Evolutionary conservation across 2,329 filamentous ascomycete genomes (phyloP), one percentile per base, ranked within the genome.

Genomic region (Albifimbria verrucaria): DNA sequence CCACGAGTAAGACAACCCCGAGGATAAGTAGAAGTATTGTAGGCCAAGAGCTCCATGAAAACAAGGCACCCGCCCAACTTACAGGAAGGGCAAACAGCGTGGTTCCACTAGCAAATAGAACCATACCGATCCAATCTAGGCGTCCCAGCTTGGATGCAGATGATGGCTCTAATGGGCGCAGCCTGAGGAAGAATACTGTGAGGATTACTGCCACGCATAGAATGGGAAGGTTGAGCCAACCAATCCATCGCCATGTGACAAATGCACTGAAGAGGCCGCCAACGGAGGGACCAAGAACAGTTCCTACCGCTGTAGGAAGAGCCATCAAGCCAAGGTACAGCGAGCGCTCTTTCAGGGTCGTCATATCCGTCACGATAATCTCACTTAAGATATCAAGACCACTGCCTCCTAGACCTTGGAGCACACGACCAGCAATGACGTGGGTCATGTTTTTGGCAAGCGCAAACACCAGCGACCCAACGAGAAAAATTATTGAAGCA

Each of bases 71-170:
- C 1, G 63, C 69, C 68, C 68, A 71, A 50, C 65, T 70, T 7
- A 70, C 28, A 1, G 68, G 67, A n/a, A 70, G 41, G 3, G 58
- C 53, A 39, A 68, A 64, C 2, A 60, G 26, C 7, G 62, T 63
- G 43, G 53, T 52, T 10, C 66, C 68, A 3, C 59, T 23, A 3
- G 56, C 50, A 42, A 67, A 62, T 2, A 68, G 43, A 4, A 50
- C 20, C 56, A 68, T 66, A 15, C 64, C 69, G 6, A 56, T 48
- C 67, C 65, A 68, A 53, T 71, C 69, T 3, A 72, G 77, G 2
- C 59, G 58, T 20, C 44, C 39, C n/a, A 69, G 26, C 6, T 58
- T 59, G 2, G 20, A 3, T 7, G 2, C 4, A 4, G 63, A 44
- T 44, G 20, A 24, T 9, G 47, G 18, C 22, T 39, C 28, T 7